phyloP scores from a whole-genome alignment of 768 basidiomycete species.

The Boletus edulis region DNA sequence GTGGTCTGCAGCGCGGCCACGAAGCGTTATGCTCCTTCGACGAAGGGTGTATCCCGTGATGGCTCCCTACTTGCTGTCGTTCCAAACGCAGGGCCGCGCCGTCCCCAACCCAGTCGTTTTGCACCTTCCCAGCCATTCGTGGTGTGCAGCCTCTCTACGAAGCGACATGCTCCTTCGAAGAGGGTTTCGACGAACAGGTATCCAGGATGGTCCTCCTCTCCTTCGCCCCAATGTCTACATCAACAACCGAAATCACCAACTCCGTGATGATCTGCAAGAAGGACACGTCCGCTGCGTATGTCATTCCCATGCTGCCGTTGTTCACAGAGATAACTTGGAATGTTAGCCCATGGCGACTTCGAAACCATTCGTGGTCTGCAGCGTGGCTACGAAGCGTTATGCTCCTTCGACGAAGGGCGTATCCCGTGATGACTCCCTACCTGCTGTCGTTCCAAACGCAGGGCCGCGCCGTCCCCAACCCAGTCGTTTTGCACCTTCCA shows the following conservation, averaged over 20 bases:
- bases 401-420: background rate
- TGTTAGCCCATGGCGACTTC: background rate
- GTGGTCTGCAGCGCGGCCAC: conserved; percentile 2
- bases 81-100: background rate
- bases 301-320: background rate
- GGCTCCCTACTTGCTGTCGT: background rate
- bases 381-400: background rate
- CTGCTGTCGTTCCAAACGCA: background rate
- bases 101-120: background rate
- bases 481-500: too few species aligned
- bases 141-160: too few species aligned
- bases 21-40: background rate
- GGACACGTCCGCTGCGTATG: background rate
- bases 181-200: background rate
- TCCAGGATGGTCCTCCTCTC: too few species aligned
- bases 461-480: background rate
- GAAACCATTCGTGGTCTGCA: conserved; percentile 12
- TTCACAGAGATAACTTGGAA: background rate
- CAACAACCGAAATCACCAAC: background rate
- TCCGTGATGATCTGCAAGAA: background rate
- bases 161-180: background rate
- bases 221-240: background rate
- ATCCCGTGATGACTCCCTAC: background rate
- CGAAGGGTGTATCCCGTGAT: background rate
- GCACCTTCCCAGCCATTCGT: too few species aligned